A percentile compares a stretch with the other conserved stretches of the same genome.
Evolutionary conservation across 139 green algal genomes (phyloP).

Genomic region (Micractinium conductrix): DNA sequence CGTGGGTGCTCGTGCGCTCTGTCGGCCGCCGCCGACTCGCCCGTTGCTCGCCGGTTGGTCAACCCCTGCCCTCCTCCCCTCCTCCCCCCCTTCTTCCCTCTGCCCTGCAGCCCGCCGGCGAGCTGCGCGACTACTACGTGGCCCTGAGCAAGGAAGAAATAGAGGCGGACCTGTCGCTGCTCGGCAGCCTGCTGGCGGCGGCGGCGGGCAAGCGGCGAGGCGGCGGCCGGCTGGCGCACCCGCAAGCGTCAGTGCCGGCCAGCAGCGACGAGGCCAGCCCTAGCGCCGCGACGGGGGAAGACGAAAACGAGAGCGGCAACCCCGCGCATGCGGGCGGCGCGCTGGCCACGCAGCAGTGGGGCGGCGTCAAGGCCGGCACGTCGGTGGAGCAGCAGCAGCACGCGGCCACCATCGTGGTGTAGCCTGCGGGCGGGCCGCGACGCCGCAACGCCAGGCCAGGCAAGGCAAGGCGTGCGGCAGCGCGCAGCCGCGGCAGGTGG

Average conservation of each 20-base stretch:
- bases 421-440: too few relatives aligned
- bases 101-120: constrained; percentile 1
- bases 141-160: constrained; percentile 28
- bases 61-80: not conserved
- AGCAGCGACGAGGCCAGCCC: constrained; percentile 15
- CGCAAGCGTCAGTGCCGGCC: not conserved
- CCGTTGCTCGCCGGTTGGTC: not conserved
- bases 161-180: constrained; percentile 8
- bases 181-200: constrained; percentile 1
- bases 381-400: too few relatives aligned
- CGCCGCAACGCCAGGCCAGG: too few relatives aligned
- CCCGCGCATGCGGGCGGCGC: too few relatives aligned
- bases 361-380: too few relatives aligned
- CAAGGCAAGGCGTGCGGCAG: too few relatives aligned
- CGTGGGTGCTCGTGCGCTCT: too few relatives aligned
- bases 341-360: too few relatives aligned
- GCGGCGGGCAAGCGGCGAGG: not conserved
- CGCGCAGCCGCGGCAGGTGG: too few relatives aligned
- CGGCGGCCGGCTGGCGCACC: not conserved
- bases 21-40: too few relatives aligned
- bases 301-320: constrained; percentile 25
- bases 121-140: constrained; percentile 24
- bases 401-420: too few relatives aligned
- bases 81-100: not conserved
- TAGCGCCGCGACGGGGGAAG: constrained; percentile 12